A percentile compares a stretch with the other conserved stretches of the same genome.
Conservation (phyloP, 2,329 filamentous ascomycete genomes). For the Ploettnerulaceae sp. region DNA sequence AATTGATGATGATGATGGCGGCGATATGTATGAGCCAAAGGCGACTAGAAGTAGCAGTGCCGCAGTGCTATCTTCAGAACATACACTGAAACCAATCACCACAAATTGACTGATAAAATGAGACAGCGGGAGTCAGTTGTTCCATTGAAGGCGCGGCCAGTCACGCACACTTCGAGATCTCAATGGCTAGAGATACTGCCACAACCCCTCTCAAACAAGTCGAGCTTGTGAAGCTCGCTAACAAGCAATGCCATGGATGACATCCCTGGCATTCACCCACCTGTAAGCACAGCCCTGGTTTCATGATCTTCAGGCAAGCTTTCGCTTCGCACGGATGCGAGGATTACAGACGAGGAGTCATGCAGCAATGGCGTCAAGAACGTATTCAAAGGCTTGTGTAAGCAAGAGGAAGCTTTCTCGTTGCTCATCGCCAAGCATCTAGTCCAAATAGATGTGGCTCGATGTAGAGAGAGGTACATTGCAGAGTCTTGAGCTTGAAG, state of each 20-base stretch:
- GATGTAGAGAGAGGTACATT: background rate
- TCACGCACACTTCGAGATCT: background rate
- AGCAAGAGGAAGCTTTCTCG: background rate
- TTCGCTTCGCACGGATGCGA: constrained; percentile 21
- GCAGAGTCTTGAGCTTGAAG: background rate
- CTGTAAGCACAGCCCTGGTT: constrained; percentile 10
- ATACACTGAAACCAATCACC: constrained; percentile 20
- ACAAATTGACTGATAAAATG: constrained; percentile 9
- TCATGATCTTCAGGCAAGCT: constrained; percentile 16
- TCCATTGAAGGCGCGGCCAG: background rate
- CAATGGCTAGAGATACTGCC: constrained; percentile 8
- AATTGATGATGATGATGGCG: background rate
- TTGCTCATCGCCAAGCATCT: background rate
- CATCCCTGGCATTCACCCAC: constrained; percentile 9
- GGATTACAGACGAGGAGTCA: constrained; percentile 9
- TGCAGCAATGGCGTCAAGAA: constrained; percentile 10
- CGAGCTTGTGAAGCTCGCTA: constrained; percentile 16
- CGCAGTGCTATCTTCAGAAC: constrained; percentile 5
- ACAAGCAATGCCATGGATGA: constrained; percentile 14
- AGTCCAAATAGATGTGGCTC: background rate
- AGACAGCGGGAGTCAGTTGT: background rate
- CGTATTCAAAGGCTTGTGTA: background rate
- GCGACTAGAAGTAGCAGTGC: background rate
- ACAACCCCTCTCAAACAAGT: constrained; percentile 13
- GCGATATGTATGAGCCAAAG: constrained; percentile 17